These are phyloP conservation scores for Sextonia rubra DNA, from an alignment of 164 flowering plant species.

Conservation along the genomic window DNA sequence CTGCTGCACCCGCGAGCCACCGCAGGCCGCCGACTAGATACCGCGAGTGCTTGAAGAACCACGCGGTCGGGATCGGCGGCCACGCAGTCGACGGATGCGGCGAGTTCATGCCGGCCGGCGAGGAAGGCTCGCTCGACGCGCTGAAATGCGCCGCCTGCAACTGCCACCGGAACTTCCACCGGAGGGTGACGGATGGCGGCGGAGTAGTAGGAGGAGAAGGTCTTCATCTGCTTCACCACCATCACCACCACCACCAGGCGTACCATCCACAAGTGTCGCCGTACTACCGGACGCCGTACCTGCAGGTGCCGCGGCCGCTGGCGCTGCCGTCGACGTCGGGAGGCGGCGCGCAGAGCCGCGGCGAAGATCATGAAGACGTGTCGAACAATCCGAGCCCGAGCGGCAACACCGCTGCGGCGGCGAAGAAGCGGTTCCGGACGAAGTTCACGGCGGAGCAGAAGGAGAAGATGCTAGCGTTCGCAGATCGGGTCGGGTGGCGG, in stretches of 20 bases:
- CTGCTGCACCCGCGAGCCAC: neutral
- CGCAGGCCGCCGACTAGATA: slow-evolving; percentile 16
- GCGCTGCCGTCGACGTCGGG: slow-evolving; percentile 54
- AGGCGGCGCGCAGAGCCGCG: slow-evolving; percentile 28
- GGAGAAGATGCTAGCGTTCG: slow-evolving; percentile 44
- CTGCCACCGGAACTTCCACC: slow-evolving; percentile 81
- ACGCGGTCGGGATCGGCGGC: slow-evolving; percentile 61
- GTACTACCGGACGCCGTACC: slow-evolving; percentile 25
- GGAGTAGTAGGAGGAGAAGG: neutral
- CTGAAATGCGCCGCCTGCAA: slow-evolving; percentile 69
- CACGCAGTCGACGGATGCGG: slow-evolving; percentile 75
- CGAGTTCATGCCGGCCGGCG: slow-evolving; percentile 64
- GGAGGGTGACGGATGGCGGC: slow-evolving; percentile 35
- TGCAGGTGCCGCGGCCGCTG: slow-evolving; percentile 30
- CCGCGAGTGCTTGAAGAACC: slow-evolving; percentile 68
- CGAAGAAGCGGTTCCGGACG: slow-evolving; percentile 42
- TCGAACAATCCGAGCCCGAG: slow-evolving; percentile 29
- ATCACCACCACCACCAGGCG: neutral
- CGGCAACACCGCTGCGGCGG: slow-evolving; percentile 31
- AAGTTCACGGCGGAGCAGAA: slow-evolving; percentile 49
- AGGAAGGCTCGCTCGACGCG: slow-evolving; percentile 53
- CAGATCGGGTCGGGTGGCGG: slow-evolving; percentile 47
- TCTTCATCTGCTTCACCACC: neutral
- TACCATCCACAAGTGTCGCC: slow-evolving; percentile 23
- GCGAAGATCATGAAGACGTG: slow-evolving; percentile 39